Evolutionary conservation across 2,329 filamentous ascomycete genomes (phyloP).

Genomic region (Nemania sp.): DNA sequence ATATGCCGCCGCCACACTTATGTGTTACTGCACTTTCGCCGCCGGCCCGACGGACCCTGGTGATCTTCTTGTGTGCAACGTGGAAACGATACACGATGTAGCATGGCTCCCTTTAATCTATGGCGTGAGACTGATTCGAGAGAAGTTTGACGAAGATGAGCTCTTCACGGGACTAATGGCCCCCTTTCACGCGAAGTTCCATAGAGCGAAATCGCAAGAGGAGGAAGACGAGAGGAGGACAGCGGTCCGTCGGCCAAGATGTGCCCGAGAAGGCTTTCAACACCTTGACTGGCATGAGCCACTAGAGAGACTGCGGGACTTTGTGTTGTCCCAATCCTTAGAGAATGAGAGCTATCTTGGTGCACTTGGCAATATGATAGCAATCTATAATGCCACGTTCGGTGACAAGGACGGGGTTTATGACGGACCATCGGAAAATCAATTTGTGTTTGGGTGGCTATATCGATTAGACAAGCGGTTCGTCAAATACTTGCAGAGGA

Average conservation of each 20-base stretch:
- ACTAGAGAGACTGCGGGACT: not conserved
- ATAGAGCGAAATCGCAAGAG: not conserved
- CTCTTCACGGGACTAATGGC: conserved; percentile 22
- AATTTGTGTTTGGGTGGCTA: conserved; percentile 23
- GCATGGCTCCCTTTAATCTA: conserved; percentile 21
- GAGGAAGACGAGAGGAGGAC: not conserved
- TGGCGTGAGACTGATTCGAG: conserved; percentile 20
- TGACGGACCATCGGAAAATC: conserved; percentile 1
- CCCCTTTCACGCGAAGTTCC: not conserved
- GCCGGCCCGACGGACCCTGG: conserved; percentile 9
- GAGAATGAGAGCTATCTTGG: conserved; percentile 11
- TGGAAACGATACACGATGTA: conserved; percentile 3
- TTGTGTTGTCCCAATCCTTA: not conserved
- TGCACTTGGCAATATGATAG: conserved; percentile 9
- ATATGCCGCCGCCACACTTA: conserved; percentile 19
- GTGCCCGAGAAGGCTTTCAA: conserved; percentile 8
- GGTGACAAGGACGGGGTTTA: conserved; percentile 15
- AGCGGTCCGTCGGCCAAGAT: conserved; percentile 2
- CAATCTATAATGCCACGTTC: conserved; percentile 15
- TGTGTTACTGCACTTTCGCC: conserved; percentile 25
- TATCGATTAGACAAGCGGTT: conserved; percentile 8
- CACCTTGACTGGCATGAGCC: conserved; percentile 16
- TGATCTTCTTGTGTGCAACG: conserved; percentile 24
- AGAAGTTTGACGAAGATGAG: conserved; percentile 18
- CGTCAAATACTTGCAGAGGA: conserved; percentile 3